Percentiles rank a stretch among this genome's conserved stretches.
These are phyloP conservation scores for Trichosporon inkin DNA, from an alignment of 1,284 basidiomycete genomes.

Conservation along the genomic window DNA sequence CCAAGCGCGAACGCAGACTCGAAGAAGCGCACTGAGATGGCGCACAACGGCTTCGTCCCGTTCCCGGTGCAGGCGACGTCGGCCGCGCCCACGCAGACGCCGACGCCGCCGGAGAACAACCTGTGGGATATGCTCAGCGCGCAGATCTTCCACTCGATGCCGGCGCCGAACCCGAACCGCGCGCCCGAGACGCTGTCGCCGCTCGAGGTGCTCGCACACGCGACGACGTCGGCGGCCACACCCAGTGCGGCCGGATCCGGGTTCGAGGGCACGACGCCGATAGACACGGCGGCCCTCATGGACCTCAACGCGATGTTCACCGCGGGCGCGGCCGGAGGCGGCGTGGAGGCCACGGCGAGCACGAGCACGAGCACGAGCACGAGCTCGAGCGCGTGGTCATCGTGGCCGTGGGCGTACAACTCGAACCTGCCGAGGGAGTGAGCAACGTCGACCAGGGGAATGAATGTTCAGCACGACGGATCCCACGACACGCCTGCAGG, in stretches of 20 bases:
- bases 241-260: neutral
- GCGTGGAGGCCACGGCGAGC: neutral
- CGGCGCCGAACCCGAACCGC: neutral
- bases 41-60: slow-evolving; percentile 4
- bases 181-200: neutral
- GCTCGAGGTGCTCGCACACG: slow-evolving; percentile 1
- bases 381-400: neutral
- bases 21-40: neutral
- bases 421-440: slow-evolving; percentile 6
- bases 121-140: slow-evolving; percentile 4
- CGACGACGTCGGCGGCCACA: neutral
- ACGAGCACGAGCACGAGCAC: neutral
- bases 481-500: neutral
- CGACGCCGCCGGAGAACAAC: slow-evolving; percentile 1
- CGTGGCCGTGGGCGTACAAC: slow-evolving; percentile 1
- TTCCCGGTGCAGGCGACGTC: slow-evolving; percentile 1
- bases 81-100: neutral
- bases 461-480: no score
- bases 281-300: neutral
- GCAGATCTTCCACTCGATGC: slow-evolving; percentile 6
- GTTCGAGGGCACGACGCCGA: neutral
- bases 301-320: slow-evolving; percentile 6
- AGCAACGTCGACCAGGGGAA: neutral
- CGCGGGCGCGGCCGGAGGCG: neutral
- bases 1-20: neutral